These are phyloP conservation scores for Marasmius oreades DNA, from an alignment of 1,284 basidiomycete species.

Conservation along the genomic window DNA sequence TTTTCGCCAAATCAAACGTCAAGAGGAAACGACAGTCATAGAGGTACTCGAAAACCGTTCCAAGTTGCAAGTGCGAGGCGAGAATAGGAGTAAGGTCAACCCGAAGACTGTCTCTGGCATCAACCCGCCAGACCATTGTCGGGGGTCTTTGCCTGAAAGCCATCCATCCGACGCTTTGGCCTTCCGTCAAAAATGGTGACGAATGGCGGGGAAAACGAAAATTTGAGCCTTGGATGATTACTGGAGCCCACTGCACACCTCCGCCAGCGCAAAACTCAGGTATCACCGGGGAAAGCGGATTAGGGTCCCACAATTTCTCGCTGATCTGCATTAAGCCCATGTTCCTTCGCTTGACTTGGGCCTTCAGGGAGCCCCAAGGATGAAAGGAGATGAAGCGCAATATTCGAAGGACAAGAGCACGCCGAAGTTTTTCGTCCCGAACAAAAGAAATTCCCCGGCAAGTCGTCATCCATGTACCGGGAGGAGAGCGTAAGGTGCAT, in stretches of 20 bases:
- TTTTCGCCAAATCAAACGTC: constrained; percentile 36
- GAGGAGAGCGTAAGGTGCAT: constrained; percentile 38
- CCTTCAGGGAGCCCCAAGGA: constrained; percentile 67
- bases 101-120: constrained; percentile 18
- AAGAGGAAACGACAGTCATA: constrained; percentile 61
- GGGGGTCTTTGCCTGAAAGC: constrained; percentile 32
- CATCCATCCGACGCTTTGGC: constrained; percentile 31
- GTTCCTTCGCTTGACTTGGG: constrained; percentile 52
- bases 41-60: constrained; percentile 34
- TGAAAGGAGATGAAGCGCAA: constrained; percentile 66
- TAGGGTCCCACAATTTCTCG: constrained; percentile 37
- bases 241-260: constrained; percentile 61
- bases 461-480: constrained; percentile 48
- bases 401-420: constrained; percentile 54
- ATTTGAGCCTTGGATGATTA: constrained; percentile 26
- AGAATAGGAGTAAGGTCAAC: constrained; percentile 37
- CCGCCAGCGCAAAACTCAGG: constrained; percentile 46
- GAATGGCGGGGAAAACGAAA: constrained; percentile 23
- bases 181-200: constrained; percentile 10
- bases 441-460: constrained; percentile 30
- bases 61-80: constrained; percentile 6
- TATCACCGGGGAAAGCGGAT: constrained; percentile 21
- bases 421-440: constrained; percentile 33
- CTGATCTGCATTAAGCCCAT: constrained; percentile 44
- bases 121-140: background rate